phyloP scores from a whole-genome alignment of 2,329 filamentous ascomycete genomes.

The Ophiocordyceps camponoti-leonardi region DNA sequence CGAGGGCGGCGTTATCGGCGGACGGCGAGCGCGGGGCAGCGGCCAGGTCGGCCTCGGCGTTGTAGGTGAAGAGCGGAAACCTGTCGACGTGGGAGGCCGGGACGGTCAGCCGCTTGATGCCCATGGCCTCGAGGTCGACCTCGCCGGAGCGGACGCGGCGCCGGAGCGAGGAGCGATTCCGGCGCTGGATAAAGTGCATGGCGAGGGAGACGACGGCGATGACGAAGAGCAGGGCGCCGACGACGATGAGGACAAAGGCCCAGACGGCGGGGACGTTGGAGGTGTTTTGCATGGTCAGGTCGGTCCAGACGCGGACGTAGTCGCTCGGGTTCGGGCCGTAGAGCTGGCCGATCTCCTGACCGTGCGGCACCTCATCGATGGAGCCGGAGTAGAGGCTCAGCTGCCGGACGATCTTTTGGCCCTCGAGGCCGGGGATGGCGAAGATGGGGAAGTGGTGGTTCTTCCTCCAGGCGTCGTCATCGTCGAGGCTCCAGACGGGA shows the following conservation, averaged over 20 bases:
- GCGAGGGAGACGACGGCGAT: conserved; percentile 47
- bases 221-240: conserved; percentile 53
- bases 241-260: conserved; percentile 57
- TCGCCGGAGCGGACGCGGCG: conserved; percentile 60
- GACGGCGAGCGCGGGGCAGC: conserved; percentile 18
- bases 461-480: conserved; percentile 53
- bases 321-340: conserved; percentile 38
- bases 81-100: conserved; percentile 52
- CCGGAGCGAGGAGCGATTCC: conserved; percentile 49
- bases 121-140: conserved; percentile 71
- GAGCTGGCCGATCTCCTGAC: conserved; percentile 33
- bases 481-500: conserved; percentile 51
- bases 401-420: conserved; percentile 50
- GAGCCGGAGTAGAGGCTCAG: conserved; percentile 65
- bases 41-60: conserved; percentile 29
- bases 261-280: conserved; percentile 54
- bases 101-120: conserved; percentile 67
- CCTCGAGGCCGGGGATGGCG: conserved; percentile 53
- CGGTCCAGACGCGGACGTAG: conserved; percentile 43
- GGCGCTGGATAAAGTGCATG: conserved; percentile 65
- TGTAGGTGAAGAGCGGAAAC: conserved; percentile 68
- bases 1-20: conserved; percentile 10
- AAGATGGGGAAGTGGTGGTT: conserved; percentile 67
- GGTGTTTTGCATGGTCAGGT: conserved; percentile 28
- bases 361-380: conserved; percentile 42